Percentiles rank a stretch among this genome's conserved stretches.
These are phyloP conservation scores for Debaryomyces subglobosus DNA, from an alignment of 1,139 yeast genomes.

Conservation along the genomic window DNA sequence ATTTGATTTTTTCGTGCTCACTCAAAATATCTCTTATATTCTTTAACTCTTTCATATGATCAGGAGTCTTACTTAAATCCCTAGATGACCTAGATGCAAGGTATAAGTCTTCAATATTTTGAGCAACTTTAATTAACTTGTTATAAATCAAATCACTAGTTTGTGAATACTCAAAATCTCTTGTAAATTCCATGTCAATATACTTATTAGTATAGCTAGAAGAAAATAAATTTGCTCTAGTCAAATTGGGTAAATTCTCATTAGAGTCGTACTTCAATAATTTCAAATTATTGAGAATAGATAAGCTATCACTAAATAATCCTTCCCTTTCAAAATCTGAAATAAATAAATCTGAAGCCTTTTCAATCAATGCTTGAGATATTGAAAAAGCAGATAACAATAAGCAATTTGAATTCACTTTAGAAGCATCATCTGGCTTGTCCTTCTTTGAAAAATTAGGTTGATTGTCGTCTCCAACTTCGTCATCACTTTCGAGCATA, in stretches of 20 bases:
- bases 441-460: neutral
- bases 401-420: constrained; percentile 37
- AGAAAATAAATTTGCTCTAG: constrained; percentile 8
- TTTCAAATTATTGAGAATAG: constrained; percentile 21
- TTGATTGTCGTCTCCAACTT: constrained; percentile 1
- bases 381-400: constrained; percentile 58
- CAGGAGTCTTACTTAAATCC: constrained; percentile 17
- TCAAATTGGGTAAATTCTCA: neutral
- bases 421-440: constrained; percentile 16
- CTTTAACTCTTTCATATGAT: constrained; percentile 21
- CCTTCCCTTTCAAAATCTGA: constrained; percentile 73
- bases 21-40: constrained; percentile 20
- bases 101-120: constrained; percentile 25
- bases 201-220: constrained; percentile 29
- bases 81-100: constrained; percentile 18
- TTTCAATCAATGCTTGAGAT: constrained; percentile 46
- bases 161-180: constrained; percentile 29
- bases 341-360: constrained; percentile 48
- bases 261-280: constrained; percentile 3
- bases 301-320: constrained; percentile 54
- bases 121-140: constrained; percentile 22
- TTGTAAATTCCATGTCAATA: constrained; percentile 37
- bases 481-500: constrained; percentile 7
- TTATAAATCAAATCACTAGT: constrained; percentile 23
- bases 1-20: constrained; percentile 12